Evolutionary conservation across 2,329 filamentous ascomycete genomes (phyloP), one percentile per base, ranked within the genome.

Genomic region (Ascosphaera apis): DNA sequence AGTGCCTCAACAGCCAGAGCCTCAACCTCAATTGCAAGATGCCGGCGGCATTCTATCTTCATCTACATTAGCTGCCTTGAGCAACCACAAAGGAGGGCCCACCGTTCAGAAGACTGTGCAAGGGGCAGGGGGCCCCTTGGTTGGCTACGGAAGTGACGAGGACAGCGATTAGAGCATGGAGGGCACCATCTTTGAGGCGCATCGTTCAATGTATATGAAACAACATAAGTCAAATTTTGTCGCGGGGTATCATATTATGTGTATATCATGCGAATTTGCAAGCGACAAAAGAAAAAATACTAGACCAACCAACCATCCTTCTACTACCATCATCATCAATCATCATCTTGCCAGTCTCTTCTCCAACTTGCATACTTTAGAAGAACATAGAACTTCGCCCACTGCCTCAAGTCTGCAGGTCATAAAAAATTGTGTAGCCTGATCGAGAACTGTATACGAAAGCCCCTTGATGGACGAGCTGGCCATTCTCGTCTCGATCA

Each of bases 401-500:
- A n/a, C n/a, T n/a, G n/a, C n/a, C n/a, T n/a, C n/a, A n/a, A n/a
- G n/a, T n/a, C n/a, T 57, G 63, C 41, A 93, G 56, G 55, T 92
- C 83, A 53, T 92, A 92, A 50, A 86, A 81, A 35, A 92, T 66
- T 51, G 80, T 84, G 39, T 67, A 75, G 0, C 77, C 79, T 7
- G 81, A 91, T 40, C 83, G 65, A 47, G 91, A 92, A 48, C 92
- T 92, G 56, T 91, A 92, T 36, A 93, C 68, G 55, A 91, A 91
- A 8, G 80, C 78, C 51, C 84, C 79, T 33, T 69, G 66, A 16
- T 67, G 65, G 23, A 48, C 48, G 35, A 61, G 59, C 60, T 65
- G 56, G 61, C 73, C 62, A 39, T 54, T 53, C 15, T 37, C 40
- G 17, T 45, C 39, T 25, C 41, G 49, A 18, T 66, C 56, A 44